Base-by-base conservation (phyloP, 331 rosid genomes). In the Stylosanthes scabra region DNA sequence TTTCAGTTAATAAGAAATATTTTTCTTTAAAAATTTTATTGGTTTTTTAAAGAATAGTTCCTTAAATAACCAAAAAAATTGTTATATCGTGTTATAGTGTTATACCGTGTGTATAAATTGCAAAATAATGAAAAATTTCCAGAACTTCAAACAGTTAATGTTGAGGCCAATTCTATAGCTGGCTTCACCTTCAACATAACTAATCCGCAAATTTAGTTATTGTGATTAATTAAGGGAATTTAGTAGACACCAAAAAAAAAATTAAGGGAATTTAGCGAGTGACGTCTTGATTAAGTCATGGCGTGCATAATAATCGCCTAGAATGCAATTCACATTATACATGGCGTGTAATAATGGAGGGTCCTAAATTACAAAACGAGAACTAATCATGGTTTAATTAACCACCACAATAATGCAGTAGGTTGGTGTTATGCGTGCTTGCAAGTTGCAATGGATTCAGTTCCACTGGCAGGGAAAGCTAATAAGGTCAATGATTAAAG, bases 361-460 rank as follows among this genome's bases (percentile, higher is more conserved):
- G 73, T 52, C 73, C 63, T 52, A 52, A 51, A 68, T 54, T 20
- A 69, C 4, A 31, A 54, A 11, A 11, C 25, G 54, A 28, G 45
- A 46, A 37, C 60, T 16, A 49, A 49, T 49, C 55, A 50, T 73
- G 29, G 42, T 63, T 14, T 54, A 54, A 69, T 14, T 54, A 54
- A 69, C 52, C 9, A 37, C 7, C 76, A 56, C 39, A 15, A 31
- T 66, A 34, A 34, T 34, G 39, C 39, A 34, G 39, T 34, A 34
- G 41, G 51, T 68, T 59, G 75, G 56, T 25, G 70, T 59, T 42
- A 3, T 34, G 39, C 40, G 62, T 16, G 8, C 20, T 50, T 39
- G 56, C 75, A 68, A 68, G 37, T 31, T 31, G 37, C 37, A 31
- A 47, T n/a, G 70, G 63, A 59, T 59, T 76, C 70, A 49, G 74